A percentile compares a stretch with the other conserved stretches of the same genome.
These are phyloP conservation scores for Solanum etuberosum DNA, from an alignment of 257 asterid species.

Conservation along the genomic window DNA sequence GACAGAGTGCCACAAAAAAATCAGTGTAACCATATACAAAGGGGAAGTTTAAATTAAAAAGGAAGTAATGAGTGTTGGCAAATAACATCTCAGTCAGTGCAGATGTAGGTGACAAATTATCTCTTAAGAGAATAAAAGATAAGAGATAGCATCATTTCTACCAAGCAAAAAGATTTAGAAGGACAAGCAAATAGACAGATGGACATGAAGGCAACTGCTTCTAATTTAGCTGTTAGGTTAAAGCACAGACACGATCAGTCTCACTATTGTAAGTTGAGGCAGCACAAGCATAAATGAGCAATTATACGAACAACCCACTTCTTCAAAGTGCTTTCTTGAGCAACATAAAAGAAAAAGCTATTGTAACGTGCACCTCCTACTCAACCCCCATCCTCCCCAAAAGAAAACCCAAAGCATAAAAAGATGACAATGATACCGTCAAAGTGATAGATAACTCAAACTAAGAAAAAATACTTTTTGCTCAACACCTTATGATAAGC, in stretches of 20 bases:
- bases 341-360: not conserved
- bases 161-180: not conserved
- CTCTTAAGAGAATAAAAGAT: not conserved
- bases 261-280: not conserved
- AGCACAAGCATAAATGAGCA: not conserved
- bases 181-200: not conserved
- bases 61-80: not conserved
- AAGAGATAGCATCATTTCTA: not conserved
- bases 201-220: not conserved
- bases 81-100: not conserved
- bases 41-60: not conserved
- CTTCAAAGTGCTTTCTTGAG: not conserved
- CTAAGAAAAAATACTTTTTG: not conserved
- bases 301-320: not conserved
- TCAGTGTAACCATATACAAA: not conserved
- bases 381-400: not conserved
- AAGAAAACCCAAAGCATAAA: not conserved
- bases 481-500: not conserved
- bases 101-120: not conserved
- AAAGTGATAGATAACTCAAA: not conserved
- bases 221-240: not conserved
- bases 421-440: not conserved
- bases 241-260: not conserved
- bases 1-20: not conserved
- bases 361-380: not conserved